Percentiles rank a stretch among this genome's conserved stretches.
These are phyloP conservation scores for Apiospora kogelbergensis DNA, from an alignment of 2,329 filamentous ascomycete species.

Conservation along the genomic window DNA sequence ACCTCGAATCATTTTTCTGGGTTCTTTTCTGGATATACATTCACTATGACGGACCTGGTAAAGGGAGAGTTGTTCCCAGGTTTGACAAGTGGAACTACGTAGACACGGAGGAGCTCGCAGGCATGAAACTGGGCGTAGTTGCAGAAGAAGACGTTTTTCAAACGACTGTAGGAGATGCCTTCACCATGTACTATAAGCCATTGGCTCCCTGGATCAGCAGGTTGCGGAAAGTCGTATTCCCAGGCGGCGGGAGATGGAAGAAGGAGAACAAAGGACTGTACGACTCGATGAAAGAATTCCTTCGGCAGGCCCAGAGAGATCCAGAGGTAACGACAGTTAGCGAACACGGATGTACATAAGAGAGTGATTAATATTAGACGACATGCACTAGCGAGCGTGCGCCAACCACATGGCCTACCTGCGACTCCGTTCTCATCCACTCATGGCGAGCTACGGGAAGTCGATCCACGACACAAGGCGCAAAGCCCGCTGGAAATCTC, in stretches of 20 bases:
- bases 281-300: too few species aligned
- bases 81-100: slow-evolving; percentile 41
- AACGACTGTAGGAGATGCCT: slow-evolving; percentile 25
- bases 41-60: too few species aligned
- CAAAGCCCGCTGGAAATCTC: neutral
- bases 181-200: slow-evolving; percentile 36
- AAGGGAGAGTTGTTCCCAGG: too few species aligned
- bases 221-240: slow-evolving; percentile 36
- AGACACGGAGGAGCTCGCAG: slow-evolving; percentile 24
- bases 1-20: too few species aligned
- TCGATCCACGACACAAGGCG: neutral
- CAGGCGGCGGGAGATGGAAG: slow-evolving; percentile 26
- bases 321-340: too few species aligned
- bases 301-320: too few species aligned
- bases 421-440: neutral
- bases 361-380: too few species aligned
- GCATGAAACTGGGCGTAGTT: slow-evolving; percentile 22
- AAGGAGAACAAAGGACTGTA: slow-evolving; percentile 21
- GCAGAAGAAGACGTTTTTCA: too few species aligned
- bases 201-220: slow-evolving; percentile 38
- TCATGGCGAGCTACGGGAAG: neutral
- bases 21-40: too few species aligned
- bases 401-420: neutral
- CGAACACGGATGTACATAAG: too few species aligned
- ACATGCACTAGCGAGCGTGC: too few species aligned